Base-by-base conservation (phyloP, 2,329 filamentous ascomycete species). In the Pseudogymnoascus sp. region DNA sequence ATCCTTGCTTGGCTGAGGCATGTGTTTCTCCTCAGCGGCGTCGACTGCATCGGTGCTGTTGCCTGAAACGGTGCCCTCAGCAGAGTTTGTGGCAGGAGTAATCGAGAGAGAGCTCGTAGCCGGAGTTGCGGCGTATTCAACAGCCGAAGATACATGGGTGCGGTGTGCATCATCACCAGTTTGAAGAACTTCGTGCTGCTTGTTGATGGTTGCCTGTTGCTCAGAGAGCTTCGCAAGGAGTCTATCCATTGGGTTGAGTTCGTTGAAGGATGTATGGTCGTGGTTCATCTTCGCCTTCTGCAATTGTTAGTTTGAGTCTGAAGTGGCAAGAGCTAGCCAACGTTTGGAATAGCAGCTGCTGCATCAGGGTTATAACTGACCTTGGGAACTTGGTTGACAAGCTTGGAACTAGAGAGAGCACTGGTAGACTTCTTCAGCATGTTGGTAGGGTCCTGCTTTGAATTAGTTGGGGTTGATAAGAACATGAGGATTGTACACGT, bases 171-270 rank as follows among this genome's bases (percentile, higher is more conserved):
- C 71, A 16, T 73, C 72, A 3, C 67, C 67, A 23, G 68, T 67
- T 62, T 80, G 82, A 47, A 84, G 72, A 62, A 79, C 78, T 64
- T 83, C 79, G 66, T 81, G 83, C 71, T 88, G 85, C 73, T 84
- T 81, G 61, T 79, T 79, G 60, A 87, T 75, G n/a, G 80, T 73
- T 47, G 78, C 78, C 70, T 88, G 84, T 70, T 91, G 88, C 73
- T 92, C 86, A n/a, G 85, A 84, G 59, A 93, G 80, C 72, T 87
- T 89, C 63, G 87, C 84, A 67, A 92, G 78, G 61, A 92, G 83
- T 65, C 86, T 86, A 70, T 95, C 90, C 80, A 93, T 85, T 7
- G 81, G 79, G 63, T 80, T 82, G 31, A 75, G 67, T 42, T 81
- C 80, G 5, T 70, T 71, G 8, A 73, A 69, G 34, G 71, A 67